Conservation (phyloP, 2,329 filamentous ascomycete genomes). For the Phyllosticta citrichinensis region DNA sequence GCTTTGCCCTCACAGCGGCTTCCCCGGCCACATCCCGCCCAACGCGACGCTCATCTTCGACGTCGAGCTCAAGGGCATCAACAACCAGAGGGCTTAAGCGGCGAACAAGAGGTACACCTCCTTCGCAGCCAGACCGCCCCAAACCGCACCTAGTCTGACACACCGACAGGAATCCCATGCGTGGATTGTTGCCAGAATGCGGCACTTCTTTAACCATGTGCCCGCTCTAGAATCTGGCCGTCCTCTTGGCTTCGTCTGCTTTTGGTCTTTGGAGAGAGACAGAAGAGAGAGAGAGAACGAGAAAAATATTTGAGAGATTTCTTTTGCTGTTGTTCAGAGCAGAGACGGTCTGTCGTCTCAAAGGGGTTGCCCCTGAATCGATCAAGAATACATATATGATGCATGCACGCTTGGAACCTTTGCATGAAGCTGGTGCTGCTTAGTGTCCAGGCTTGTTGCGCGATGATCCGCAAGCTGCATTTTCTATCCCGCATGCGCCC, state of each 20-base stretch:
- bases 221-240: not conserved
- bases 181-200: not conserved
- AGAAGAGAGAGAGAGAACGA: not conserved
- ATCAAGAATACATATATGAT: not conserved
- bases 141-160: no score
- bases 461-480: no score
- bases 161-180: not conserved
- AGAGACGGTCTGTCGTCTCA: not conserved
- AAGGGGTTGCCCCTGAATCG: not conserved
- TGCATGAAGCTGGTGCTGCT: no score
- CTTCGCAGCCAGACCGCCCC: no score
- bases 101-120: not conserved
- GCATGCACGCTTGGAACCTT: no score
- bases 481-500: no score
- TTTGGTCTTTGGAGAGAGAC: not conserved
- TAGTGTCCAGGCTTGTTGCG: no score
- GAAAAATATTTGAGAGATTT: not conserved
- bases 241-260: not conserved
- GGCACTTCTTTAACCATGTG: no score
- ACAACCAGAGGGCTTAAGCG: conserved; percentile 35
- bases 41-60: conserved; percentile 71
- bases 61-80: conserved; percentile 57
- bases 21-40: conserved; percentile 66
- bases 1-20: conserved; percentile 48
- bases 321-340: not conserved